A percentile compares a stretch with the other conserved stretches of the same genome.
phyloP scores from a whole-genome alignment of 768 basidiomycete genomes.

The Tricholoma hemisulphureum region DNA sequence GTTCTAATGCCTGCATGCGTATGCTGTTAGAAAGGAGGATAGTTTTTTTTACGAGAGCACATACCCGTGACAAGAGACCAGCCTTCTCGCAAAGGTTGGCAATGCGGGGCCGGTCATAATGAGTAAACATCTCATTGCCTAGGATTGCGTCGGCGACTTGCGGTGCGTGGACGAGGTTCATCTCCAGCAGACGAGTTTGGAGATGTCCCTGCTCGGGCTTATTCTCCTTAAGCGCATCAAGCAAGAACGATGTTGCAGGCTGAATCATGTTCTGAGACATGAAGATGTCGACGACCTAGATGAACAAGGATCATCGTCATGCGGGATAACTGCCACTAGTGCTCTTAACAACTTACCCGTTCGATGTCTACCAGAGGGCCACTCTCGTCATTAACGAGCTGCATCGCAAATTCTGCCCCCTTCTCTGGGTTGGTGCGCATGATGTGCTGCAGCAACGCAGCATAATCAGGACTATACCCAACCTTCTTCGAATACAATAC shows the following conservation, averaged over 20 bases:
- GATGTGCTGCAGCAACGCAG: constrained; percentile 88
- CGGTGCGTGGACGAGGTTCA: constrained; percentile 96
- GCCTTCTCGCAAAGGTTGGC: constrained; percentile 99
- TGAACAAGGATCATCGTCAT: neutral
- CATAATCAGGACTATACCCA: constrained; percentile 89
- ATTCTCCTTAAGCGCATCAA: constrained; percentile 98
- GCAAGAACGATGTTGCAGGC: constrained; percentile 94
- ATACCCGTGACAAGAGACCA: constrained; percentile 86
- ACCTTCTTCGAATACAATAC: constrained; percentile 97
- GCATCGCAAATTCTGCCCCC: constrained; percentile 95
- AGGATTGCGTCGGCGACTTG: constrained; percentile 99
- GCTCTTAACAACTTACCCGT: constrained; percentile 49
- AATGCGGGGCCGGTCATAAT: constrained; percentile 95
- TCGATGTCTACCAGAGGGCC: constrained; percentile 94
- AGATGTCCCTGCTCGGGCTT: constrained; percentile 94
- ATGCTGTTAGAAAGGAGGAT: neutral
- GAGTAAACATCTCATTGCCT: constrained; percentile 96
- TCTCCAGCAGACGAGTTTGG: constrained; percentile 94
- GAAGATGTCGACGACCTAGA: constrained; percentile 93
- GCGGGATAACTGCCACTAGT: constrained; percentile 1
- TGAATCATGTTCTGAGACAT: constrained; percentile 99
- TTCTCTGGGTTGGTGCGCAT: constrained; percentile 97
- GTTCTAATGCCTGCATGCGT: constrained; percentile 81
- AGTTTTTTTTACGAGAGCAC: constrained; percentile 23
- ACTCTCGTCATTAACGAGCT: constrained; percentile 88